Evolutionary conservation across 2,329 filamentous ascomycete species (phyloP).

Genomic region (Akanthomyces dipterigenus): DNA sequence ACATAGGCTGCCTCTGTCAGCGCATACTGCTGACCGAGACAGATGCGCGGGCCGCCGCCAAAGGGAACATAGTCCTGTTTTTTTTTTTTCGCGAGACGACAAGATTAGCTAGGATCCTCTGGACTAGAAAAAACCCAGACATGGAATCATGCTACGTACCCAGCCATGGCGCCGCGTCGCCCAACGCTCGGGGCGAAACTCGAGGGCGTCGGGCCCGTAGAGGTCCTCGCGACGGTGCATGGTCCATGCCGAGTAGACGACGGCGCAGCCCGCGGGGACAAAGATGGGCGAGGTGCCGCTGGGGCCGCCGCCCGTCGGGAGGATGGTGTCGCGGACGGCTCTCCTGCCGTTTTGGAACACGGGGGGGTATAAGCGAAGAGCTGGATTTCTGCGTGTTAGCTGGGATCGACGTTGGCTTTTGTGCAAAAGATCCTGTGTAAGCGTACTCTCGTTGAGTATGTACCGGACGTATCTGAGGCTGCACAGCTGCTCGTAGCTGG

Average conservation of each 20-base stretch:
- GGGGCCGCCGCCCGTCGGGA: conserved; percentile 29
- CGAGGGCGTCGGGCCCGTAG: conserved; percentile 27
- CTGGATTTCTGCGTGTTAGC: not conserved
- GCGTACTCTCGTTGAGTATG: conserved; percentile 6
- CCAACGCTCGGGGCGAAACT: conserved; percentile 32
- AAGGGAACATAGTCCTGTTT: conserved; percentile 27
- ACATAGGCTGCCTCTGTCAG: conserved; percentile 1
- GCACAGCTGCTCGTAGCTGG: not conserved
- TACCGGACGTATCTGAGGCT: not conserved
- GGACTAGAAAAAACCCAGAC: not conserved
- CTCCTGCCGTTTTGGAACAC: conserved; percentile 27
- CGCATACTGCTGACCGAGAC: conserved; percentile 20
- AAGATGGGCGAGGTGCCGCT: conserved; percentile 26
- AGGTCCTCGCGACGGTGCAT: conserved; percentile 28
- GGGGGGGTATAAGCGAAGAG: conserved; percentile 27
- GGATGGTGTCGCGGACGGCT: conserved; percentile 23
- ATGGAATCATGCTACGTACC: conserved; percentile 9
- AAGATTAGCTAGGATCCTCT: not conserved
- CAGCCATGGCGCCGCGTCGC: conserved; percentile 22
- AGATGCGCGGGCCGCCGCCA: conserved; percentile 30
- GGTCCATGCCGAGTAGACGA: conserved; percentile 19
- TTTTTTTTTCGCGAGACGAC: conserved; percentile 11
- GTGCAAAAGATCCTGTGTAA: too few species aligned
- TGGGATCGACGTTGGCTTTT: not conserved
- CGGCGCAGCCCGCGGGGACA: conserved; percentile 21